Conservation (phyloP, 306 rosid genomes). For the Quercus robur region DNA sequence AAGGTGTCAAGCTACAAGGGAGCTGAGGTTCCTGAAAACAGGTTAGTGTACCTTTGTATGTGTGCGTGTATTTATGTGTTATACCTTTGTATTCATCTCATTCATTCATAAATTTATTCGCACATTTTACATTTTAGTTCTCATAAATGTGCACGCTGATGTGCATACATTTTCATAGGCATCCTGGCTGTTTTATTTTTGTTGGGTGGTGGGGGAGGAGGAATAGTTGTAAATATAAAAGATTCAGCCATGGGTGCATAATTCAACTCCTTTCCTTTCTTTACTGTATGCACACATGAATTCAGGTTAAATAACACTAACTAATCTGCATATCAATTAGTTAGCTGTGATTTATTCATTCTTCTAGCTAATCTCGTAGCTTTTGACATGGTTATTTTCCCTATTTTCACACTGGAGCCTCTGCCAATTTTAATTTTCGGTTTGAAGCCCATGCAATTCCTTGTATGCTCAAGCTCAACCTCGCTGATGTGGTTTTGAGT, state of each 20-base stretch:
- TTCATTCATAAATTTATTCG: background rate
- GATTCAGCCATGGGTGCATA: constrained; percentile 8
- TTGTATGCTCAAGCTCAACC: background rate
- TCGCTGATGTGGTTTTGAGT: background rate
- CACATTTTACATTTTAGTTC: constrained; percentile 8
- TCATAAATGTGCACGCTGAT: constrained; percentile 6
- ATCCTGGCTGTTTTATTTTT: background rate
- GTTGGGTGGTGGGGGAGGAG: background rate
- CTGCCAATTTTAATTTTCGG: background rate
- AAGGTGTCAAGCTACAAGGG: constrained; percentile 85
- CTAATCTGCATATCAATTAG: background rate
- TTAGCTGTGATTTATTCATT: background rate
- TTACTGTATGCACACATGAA: constrained; percentile 1
- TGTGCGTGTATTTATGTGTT: too few species aligned
- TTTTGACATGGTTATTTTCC: too few species aligned
- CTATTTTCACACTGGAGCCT: background rate
- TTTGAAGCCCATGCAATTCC: background rate
- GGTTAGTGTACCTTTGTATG: constrained; percentile 40
- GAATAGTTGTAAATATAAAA: background rate
- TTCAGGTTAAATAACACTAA: background rate
- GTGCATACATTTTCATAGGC: background rate
- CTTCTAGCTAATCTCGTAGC: too few species aligned
- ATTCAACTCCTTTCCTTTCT: background rate
- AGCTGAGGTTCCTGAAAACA: constrained; percentile 80
- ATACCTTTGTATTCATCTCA: background rate